Percentiles rank a stretch among this genome's conserved stretches.
Evolutionary conservation across 2,329 filamentous ascomycete genomes (phyloP).

Genomic region (Epichloe elymi): DNA sequence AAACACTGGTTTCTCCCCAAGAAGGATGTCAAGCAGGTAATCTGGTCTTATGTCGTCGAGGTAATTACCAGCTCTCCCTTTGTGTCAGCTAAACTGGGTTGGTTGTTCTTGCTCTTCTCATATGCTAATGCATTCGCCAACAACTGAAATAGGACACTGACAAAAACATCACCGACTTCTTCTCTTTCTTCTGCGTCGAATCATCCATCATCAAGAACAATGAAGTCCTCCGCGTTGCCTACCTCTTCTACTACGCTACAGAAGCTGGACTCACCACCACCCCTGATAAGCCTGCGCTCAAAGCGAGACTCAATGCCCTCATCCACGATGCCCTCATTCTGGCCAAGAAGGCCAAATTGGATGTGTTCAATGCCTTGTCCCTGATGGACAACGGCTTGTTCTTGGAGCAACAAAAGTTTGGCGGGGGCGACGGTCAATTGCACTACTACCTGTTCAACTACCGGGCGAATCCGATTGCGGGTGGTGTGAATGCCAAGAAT

Average conservation of each 20-base stretch:
- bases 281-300: slow-evolving; percentile 45
- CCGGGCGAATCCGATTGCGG: slow-evolving; percentile 68
- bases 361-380: slow-evolving; percentile 93
- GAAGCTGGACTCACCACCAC: slow-evolving; percentile 57
- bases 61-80: slow-evolving; percentile 23
- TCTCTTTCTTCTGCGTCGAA: slow-evolving; percentile 92
- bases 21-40: slow-evolving; percentile 57
- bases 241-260: slow-evolving; percentile 93
- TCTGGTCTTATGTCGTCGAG: slow-evolving; percentile 90
- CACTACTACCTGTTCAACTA: slow-evolving; percentile 99
- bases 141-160: slow-evolving; percentile 34
- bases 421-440: slow-evolving; percentile 82
- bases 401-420: slow-evolving; percentile 87
- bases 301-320: slow-evolving; percentile 66
- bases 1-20: slow-evolving; percentile 77
- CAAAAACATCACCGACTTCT: slow-evolving; percentile 85
- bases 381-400: slow-evolving; percentile 91
- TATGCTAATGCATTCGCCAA: neutral
- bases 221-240: slow-evolving; percentile 72
- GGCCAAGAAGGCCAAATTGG: slow-evolving; percentile 72
- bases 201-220: slow-evolving; percentile 81
- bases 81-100: neutral
- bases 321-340: slow-evolving; percentile 78
- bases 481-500: slow-evolving; percentile 73
- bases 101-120: neutral